Evolutionary conservation across 495 filamentous ascomycete genomes (phyloP).

Genomic region (Choiromyces venosus): DNA sequence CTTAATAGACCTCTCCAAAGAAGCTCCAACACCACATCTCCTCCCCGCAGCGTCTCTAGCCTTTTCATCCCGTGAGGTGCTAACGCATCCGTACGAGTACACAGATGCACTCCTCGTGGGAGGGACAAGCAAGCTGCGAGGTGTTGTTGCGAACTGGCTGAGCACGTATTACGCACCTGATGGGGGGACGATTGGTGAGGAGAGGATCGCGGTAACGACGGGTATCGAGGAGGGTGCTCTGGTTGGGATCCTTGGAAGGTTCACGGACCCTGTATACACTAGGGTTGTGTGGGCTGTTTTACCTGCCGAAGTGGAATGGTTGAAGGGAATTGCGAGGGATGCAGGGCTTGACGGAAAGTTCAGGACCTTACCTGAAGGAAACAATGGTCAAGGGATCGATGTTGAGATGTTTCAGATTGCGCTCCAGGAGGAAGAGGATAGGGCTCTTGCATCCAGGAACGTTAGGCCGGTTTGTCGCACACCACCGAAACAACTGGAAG

Average conservation of each 20-base stretch:
- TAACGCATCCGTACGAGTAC: conserved; percentile 55
- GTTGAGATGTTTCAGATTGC: conserved; percentile 58
- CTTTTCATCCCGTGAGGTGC: conserved; percentile 51
- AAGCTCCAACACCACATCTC: conserved; percentile 43
- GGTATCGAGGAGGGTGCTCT: too few species aligned
- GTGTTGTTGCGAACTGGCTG: conserved; percentile 63
- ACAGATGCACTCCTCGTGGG: conserved; percentile 64
- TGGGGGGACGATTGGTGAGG: conserved; percentile 44
- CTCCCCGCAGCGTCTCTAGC: conserved; percentile 57
- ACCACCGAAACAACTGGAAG: conserved; percentile 20
- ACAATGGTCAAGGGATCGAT: too few species aligned
- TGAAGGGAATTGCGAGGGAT: too few species aligned
- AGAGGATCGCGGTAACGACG: conserved; percentile 72
- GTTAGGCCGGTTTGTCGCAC: conserved; percentile 16
- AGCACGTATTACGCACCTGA: conserved; percentile 53
- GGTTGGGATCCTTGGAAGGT: conserved; percentile 66
- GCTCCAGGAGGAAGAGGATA: conserved; percentile 58
- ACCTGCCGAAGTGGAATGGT: not conserved
- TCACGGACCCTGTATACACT: conserved; percentile 70
- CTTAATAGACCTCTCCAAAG: conserved; percentile 23
- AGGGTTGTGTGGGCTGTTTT: conserved; percentile 62
- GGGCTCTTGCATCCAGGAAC: conserved; percentile 35
- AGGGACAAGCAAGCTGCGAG: conserved; percentile 61
- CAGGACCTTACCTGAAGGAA: too few species aligned
- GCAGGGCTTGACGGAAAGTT: too few species aligned